Conservation (phyloP, 352 stramenopile species). For the Phytophthora pluvialis region DNA sequence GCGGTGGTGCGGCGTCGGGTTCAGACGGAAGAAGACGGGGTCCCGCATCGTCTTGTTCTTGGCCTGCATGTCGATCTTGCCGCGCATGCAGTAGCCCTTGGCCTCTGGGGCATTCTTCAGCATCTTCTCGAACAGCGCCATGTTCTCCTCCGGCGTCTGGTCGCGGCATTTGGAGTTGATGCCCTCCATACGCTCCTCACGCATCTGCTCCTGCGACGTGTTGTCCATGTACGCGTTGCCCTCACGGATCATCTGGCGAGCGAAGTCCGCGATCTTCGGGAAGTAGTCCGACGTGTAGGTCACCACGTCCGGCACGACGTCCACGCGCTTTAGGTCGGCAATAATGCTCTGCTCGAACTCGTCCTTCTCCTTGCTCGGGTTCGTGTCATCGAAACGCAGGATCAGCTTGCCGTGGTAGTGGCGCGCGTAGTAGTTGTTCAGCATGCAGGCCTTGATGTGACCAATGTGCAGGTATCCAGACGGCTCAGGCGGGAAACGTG, state of each 20-base stretch:
- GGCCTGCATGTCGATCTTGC: slow-evolving; percentile 96
- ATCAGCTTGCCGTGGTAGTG: slow-evolving; percentile 98
- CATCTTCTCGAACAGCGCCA: slow-evolving; percentile 98
- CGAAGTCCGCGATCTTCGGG: slow-evolving; percentile 94
- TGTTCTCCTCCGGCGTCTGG: slow-evolving; percentile 80
- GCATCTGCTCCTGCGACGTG: slow-evolving; percentile 98
- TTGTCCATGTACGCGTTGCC: slow-evolving; percentile 99
- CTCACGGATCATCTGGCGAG: slow-evolving; percentile 94
- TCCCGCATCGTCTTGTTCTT: slow-evolving; percentile 92
- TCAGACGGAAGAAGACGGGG: slow-evolving; percentile 89
- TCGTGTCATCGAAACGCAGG: slow-evolving; percentile 99
- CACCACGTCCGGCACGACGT: slow-evolving; percentile 78
- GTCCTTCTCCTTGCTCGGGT: slow-evolving; percentile 99
- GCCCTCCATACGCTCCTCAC: slow-evolving; percentile 94
- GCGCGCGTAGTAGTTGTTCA: slow-evolving; percentile 99
- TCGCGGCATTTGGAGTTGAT: slow-evolving; percentile 93
- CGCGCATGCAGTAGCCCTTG: slow-evolving; percentile 81
- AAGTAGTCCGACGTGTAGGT: slow-evolving; percentile 99
- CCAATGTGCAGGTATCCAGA: slow-evolving; percentile 99
- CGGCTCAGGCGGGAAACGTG: slow-evolving; percentile 98
- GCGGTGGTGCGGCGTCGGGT: slow-evolving; percentile 87
- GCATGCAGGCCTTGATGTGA: slow-evolving; percentile 98
- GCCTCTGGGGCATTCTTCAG: slow-evolving; percentile 90
- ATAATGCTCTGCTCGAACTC: slow-evolving; percentile 98
- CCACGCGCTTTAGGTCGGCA: slow-evolving; percentile 87